Conservation (phyloP, 176 grass and related monocot genomes). For the Tillandsia leiboldiana region DNA sequence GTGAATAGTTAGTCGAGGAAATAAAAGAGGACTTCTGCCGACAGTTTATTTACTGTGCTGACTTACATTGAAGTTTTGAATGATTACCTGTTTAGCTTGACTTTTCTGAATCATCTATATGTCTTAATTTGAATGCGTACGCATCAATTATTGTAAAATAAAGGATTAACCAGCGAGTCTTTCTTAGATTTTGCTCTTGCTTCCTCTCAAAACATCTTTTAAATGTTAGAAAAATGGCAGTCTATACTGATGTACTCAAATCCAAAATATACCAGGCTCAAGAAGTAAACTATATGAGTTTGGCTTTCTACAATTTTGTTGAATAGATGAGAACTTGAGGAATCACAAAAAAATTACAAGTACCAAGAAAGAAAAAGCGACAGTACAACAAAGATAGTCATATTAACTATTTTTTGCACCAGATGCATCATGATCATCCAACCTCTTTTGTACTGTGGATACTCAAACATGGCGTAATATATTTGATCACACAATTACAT, state of each 20-base stretch:
- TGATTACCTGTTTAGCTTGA: too few relatives aligned
- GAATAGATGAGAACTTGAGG: neutral
- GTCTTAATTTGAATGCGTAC: neutral
- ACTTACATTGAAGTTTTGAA: neutral
- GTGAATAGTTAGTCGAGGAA: slow-evolving; percentile 1
- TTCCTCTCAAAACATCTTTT: neutral
- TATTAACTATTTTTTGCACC: too few relatives aligned
- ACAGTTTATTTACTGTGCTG: neutral
- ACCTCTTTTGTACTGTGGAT: too few relatives aligned
- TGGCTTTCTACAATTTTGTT: neutral
- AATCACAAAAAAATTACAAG: too few relatives aligned
- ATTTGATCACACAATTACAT: too few relatives aligned
- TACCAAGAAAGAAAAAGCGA: too few relatives aligned
- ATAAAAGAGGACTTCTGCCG: neutral
- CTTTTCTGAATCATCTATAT: neutral
- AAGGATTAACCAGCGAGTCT: neutral
- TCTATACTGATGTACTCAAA: neutral
- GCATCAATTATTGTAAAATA: neutral
- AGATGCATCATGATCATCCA: too few relatives aligned
- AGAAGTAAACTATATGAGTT: neutral
- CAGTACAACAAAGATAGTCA: too few relatives aligned
- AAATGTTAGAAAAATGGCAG: neutral
- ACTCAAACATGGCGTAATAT: too few relatives aligned
- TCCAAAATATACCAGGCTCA: neutral
- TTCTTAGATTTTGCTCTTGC: neutral